Percentiles rank a stretch among this genome's conserved stretches.
phyloP scores from a whole-genome alignment of 1,139 yeast species.

The Blastobotrys ciferrii region DNA sequence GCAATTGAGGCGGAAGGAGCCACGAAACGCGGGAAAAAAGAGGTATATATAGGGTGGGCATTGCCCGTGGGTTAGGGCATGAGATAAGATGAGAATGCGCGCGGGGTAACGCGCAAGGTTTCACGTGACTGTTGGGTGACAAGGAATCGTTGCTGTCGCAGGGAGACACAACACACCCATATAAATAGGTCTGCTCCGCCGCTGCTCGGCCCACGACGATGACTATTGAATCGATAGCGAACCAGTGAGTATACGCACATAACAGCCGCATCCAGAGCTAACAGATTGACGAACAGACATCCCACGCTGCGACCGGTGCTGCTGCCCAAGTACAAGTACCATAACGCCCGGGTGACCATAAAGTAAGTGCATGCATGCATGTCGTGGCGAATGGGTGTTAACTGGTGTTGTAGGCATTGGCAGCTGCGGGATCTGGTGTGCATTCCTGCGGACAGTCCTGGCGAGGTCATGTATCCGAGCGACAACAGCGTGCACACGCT shows the following conservation, averaged over 20 bases:
- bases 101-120: background rate
- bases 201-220: background rate
- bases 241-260: conserved; percentile 3
- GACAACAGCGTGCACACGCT: conserved; percentile 47
- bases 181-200: background rate
- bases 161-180: background rate
- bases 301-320: conserved; percentile 18
- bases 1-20: no score
- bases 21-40: no score
- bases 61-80: background rate
- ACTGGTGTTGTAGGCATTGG: conserved; percentile 55
- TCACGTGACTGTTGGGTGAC: background rate
- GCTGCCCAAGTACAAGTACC: conserved; percentile 24
- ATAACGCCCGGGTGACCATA: conserved; percentile 30
- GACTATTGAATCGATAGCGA: conserved; percentile 8
- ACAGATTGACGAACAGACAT: background rate
- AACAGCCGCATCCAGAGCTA: background rate
- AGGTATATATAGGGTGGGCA: no score
- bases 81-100: background rate
- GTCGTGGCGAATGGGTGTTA: background rate
- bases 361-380: conserved; percentile 23
- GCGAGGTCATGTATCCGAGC: conserved; percentile 49
- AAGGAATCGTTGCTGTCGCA: background rate
- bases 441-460: conserved; percentile 31
- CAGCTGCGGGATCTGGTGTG: conserved; percentile 78